Evolutionary conservation across 2,329 filamentous ascomycete species (phyloP).

Genomic region (Botryotinia globosa): DNA sequence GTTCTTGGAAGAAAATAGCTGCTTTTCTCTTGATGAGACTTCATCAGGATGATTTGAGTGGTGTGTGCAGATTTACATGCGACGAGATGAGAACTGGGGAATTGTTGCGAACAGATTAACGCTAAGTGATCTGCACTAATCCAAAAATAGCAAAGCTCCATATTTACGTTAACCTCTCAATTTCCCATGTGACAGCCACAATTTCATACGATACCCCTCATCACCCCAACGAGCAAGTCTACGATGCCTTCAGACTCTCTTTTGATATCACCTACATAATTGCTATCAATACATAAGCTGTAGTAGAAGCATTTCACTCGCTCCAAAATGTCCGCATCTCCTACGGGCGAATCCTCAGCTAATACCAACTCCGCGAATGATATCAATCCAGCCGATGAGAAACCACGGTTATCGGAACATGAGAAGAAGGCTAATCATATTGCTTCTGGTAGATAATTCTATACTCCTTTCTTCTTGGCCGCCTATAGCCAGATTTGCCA

Average conservation of each 20-base stretch:
- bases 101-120: not conserved
- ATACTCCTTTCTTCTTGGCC: not conserved
- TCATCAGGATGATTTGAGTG: not conserved
- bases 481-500: not conserved
- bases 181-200: slow-evolving; percentile 13
- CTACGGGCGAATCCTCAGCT: slow-evolving; percentile 31
- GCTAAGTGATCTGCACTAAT: slow-evolving; percentile 8
- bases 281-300: slow-evolving; percentile 12
- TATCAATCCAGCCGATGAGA: slow-evolving; percentile 43
- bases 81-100: not conserved
- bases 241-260: slow-evolving; percentile 16
- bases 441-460: slow-evolving; percentile 46
- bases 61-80: not conserved
- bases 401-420: slow-evolving; percentile 63
- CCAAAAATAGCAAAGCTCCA: slow-evolving; percentile 9
- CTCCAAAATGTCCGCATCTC: slow-evolving; percentile 31
- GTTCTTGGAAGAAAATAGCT: not conserved
- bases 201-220: not conserved
- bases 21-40: no score
- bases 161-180: not conserved
- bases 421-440: slow-evolving; percentile 76
- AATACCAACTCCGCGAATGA: slow-evolving; percentile 32
- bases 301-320: slow-evolving; percentile 9
- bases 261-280: slow-evolving; percentile 10
- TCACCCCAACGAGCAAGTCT: not conserved